Base-by-base conservation (phyloP, 2,329 filamentous ascomycete species). In the Talaromyces sp. region DNA sequence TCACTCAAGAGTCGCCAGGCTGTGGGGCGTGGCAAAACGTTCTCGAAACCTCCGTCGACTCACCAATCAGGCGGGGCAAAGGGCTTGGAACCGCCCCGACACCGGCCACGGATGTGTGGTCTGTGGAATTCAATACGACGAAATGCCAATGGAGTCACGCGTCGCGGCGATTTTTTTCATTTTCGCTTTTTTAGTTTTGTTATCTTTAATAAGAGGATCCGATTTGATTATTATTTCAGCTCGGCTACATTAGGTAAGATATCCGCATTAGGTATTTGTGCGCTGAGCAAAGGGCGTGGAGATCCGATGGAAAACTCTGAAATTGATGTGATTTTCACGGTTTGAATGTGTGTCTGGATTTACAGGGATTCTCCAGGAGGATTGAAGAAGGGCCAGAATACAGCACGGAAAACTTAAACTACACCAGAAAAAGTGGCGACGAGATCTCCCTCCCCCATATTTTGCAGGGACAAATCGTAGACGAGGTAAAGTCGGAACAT, bases 11-110 rank as follows among this genome's bases (percentile, higher is more conserved):
- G 39, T 42, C 51, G 16, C n/a, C 37, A 16, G 51, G 49, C 45
- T 53, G 67, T 65, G 60, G 66, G 64, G 62, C 66, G 68, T 70
- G 68, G 68, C 68, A 66, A 68, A 67, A 62, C 54, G 55, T 65
- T 65, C 64, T 69, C 60, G 64, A 68, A 65, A 58, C 51, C 40
- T 19, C 54, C 47, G 42, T 22, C 36, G 40, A 52, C 35, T 35
- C 40, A 30, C 56, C 58, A 56, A 56, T 53, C 49, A 56, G 8
- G 36, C 43, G 36, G 20, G 22, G 16, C 39, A 51, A 42, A 48
- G 6, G 37, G 20, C 11, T 10, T 42, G 42, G 58, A 48, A 58
- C 54, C 52, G 44, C 61, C 60, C 61, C 61, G 61, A 63, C 51
- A 65, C 65, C 66, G 66, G 67, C 60, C 64, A 41, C 55, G 48